Conservation (phyloP, 1,284 basidiomycete species). For the Cutaneotrichosporon sp. region DNA sequence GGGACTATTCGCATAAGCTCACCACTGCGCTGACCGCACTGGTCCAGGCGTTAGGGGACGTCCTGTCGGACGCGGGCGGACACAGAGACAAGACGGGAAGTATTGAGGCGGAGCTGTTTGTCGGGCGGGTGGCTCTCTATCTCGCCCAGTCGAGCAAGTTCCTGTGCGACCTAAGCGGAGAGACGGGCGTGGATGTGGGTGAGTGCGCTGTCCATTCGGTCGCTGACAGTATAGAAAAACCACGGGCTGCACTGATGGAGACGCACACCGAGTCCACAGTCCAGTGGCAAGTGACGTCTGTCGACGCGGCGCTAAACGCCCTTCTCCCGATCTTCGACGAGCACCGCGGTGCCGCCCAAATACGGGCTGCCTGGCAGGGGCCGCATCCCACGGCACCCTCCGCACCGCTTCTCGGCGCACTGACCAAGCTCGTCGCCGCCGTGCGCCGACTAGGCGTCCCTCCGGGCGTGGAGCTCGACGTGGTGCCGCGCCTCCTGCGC, state of each 20-base stretch:
- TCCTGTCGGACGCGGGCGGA: slow-evolving; percentile 25
- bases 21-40: slow-evolving; percentile 24
- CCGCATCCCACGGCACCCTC: slow-evolving; percentile 30
- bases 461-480: slow-evolving; percentile 18
- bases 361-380: slow-evolving; percentile 36
- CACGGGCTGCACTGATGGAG: slow-evolving; percentile 19
- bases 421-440: slow-evolving; percentile 34
- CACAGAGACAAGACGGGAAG: slow-evolving; percentile 23
- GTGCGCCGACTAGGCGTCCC: slow-evolving; percentile 36
- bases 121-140: slow-evolving; percentile 43
- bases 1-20: slow-evolving; percentile 26
- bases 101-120: slow-evolving; percentile 39
- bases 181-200: slow-evolving; percentile 18
- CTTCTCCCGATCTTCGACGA: slow-evolving; percentile 29
- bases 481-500: slow-evolving; percentile 23
- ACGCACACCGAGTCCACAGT: slow-evolving; percentile 29
- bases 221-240: slow-evolving; percentile 11
- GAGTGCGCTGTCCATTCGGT: slow-evolving; percentile 4
- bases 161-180: slow-evolving; percentile 27
- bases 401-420: slow-evolving; percentile 24
- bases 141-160: slow-evolving; percentile 31
- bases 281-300: slow-evolving; percentile 26
- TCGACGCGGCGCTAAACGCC: slow-evolving; percentile 19
- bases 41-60: slow-evolving; percentile 25
- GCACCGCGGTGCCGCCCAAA: slow-evolving; percentile 21